These are phyloP conservation scores for Rhizodiscina lignyota DNA, from an alignment of 495 filamentous ascomycete genomes.

Conservation along the genomic window DNA sequence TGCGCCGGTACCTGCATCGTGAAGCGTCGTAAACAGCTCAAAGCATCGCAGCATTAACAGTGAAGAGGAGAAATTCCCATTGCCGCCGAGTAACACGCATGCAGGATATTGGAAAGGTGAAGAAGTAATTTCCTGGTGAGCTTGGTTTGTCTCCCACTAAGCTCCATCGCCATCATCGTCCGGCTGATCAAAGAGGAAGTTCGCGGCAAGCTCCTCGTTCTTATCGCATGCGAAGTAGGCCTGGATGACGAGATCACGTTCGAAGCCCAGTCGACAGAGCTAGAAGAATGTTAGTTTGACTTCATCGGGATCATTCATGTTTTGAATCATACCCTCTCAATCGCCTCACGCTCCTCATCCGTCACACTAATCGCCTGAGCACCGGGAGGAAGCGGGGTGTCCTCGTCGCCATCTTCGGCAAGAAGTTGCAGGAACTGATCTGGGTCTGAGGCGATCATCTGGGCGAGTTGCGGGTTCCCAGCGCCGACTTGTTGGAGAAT, in stretches of 20 bases:
- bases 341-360: constrained; percentile 89
- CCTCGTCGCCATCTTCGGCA: constrained; percentile 54
- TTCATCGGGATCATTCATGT: constrained; percentile 3
- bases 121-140: no score
- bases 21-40: no score
- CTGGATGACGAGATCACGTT: constrained; percentile 86
- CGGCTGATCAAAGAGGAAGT: constrained; percentile 94
- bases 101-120: no score
- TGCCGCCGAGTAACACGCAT: no score
- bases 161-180: constrained; percentile 42
- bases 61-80: no score
- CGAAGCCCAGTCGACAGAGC: constrained; percentile 83
- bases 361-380: constrained; percentile 82
- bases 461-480: constrained; percentile 85
- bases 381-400: constrained; percentile 70
- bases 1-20: no score
- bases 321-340: constrained; percentile 86
- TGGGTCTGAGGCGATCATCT: constrained; percentile 74
- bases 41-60: no score
- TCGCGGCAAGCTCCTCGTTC: constrained; percentile 94
- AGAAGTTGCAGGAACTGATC: constrained; percentile 83
- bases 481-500: constrained; percentile 93
- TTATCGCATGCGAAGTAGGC: constrained; percentile 99
- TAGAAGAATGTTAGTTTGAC: constrained; percentile 18
- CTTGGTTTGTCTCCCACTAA: constrained; percentile 6